phyloP scores from a whole-genome alignment of 108 stramenopile genomes.

The Thalassiosira profunda region DNA sequence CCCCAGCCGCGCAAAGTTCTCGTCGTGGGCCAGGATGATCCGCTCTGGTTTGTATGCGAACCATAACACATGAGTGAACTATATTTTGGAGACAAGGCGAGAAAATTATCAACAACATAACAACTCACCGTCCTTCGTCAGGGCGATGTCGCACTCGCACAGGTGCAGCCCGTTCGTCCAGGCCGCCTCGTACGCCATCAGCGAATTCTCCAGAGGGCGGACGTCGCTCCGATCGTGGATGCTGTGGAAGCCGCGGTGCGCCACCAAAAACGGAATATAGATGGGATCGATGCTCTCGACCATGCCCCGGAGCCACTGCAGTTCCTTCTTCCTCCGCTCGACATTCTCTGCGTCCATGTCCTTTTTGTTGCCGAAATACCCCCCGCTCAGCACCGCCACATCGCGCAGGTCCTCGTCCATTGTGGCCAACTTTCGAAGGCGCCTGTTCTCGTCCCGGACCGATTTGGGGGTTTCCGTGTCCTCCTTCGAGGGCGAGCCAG shows the following conservation, averaged over 20 bases:
- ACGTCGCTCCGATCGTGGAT: slow-evolving; percentile 43
- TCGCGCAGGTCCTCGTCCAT: slow-evolving; percentile 14
- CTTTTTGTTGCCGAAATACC: slow-evolving; percentile 38
- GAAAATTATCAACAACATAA: too few species aligned
- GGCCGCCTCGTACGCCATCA: slow-evolving; percentile 52
- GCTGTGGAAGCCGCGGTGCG: slow-evolving; percentile 52
- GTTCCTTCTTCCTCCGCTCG: slow-evolving; percentile 51
- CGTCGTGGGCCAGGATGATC: slow-evolving; percentile 52
- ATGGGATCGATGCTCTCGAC: slow-evolving; percentile 44
- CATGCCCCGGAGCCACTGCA: slow-evolving; percentile 59
- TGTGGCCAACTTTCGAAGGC: slow-evolving; percentile 11
- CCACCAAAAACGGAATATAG: slow-evolving; percentile 42
- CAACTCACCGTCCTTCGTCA: slow-evolving; percentile 52
- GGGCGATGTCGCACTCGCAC: slow-evolving; percentile 50
- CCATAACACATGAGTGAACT: too few species aligned
- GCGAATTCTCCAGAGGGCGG: slow-evolving; percentile 47
- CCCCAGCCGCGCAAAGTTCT: slow-evolving; percentile 52
- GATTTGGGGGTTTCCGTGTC: neutral
- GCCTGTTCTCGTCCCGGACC: slow-evolving; percentile 7
- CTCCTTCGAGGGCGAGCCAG: too few species aligned
- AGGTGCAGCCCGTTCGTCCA: slow-evolving; percentile 43
- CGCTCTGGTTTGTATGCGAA: too few species aligned
- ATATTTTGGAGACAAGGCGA: too few species aligned
- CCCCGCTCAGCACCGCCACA: slow-evolving; percentile 25
- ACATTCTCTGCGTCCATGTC: slow-evolving; percentile 37